phyloP scores from a whole-genome alignment of 2,329 filamentous ascomycete genomes.

The Aureobasidium musti region DNA sequence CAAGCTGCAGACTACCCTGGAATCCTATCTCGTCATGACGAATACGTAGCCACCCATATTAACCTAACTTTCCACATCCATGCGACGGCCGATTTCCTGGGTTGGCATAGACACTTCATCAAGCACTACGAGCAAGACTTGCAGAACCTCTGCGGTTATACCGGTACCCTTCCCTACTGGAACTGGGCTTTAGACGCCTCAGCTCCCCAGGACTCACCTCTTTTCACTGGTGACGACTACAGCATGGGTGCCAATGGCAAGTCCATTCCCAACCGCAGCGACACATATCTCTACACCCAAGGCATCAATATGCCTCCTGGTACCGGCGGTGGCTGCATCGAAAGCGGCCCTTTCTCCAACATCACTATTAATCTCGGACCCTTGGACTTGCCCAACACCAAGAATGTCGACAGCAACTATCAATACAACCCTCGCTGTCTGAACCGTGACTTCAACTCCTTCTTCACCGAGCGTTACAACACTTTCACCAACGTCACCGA shows the following conservation, averaged over 20 bases:
- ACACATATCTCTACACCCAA: conserved; percentile 37
- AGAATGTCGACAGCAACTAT: conserved; percentile 37
- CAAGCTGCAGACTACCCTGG: conserved; percentile 37
- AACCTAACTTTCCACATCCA: conserved; percentile 41
- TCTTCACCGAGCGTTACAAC: conserved; percentile 33
- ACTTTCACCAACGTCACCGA: conserved; percentile 35
- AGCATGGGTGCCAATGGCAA: conserved; percentile 42
- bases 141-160: conserved; percentile 48
- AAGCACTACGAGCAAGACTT: conserved; percentile 50
- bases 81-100: conserved; percentile 40
- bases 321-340: conserved; percentile 59
- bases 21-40: conserved; percentile 39
- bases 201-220: conserved; percentile 49
- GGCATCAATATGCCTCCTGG: conserved; percentile 50
- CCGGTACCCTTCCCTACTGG: conserved; percentile 44
- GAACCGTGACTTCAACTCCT: conserved; percentile 35
- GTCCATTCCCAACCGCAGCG: conserved; percentile 35
- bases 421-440: conserved; percentile 37
- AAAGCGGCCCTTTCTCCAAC: conserved; percentile 55
- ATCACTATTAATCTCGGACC: conserved; percentile 41
- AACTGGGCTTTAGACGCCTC: conserved; percentile 38
- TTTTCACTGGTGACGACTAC: conserved; percentile 59
- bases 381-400: conserved; percentile 35
- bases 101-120: conserved; percentile 50
- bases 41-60: conserved; percentile 36